Percentiles rank a stretch among this genome's conserved stretches.
These are phyloP conservation scores for Helminthosporium solani DNA, from an alignment of 2,329 filamentous ascomycete genomes.

Conservation along the genomic window DNA sequence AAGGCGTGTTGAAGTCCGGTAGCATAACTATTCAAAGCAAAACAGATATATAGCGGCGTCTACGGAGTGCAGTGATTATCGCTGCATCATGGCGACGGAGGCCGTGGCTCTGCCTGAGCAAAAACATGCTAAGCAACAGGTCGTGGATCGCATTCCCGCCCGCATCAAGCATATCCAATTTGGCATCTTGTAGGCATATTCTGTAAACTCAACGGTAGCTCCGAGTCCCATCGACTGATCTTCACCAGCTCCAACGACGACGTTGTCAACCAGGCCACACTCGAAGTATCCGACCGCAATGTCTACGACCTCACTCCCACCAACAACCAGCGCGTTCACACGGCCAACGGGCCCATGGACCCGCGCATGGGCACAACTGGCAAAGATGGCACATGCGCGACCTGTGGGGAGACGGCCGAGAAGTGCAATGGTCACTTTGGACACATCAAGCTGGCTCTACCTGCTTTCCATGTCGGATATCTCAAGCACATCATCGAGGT, in stretches of 20 bases:
- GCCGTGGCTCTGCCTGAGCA: constrained; percentile 21
- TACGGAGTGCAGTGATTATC: neutral
- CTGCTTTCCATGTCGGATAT: constrained; percentile 94
- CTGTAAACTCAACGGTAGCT: neutral
- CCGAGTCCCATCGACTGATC: constrained; percentile 16
- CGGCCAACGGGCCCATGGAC: constrained; percentile 83
- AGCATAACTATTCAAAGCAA: no score
- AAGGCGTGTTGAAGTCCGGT: neutral
- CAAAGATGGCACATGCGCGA: constrained; percentile 76
- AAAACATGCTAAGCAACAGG: constrained; percentile 72
- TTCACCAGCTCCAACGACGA: constrained; percentile 76
- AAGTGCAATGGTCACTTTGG: constrained; percentile 95
- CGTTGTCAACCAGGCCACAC: constrained; percentile 90
- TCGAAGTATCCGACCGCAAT: constrained; percentile 91
- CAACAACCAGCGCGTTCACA: constrained; percentile 64
- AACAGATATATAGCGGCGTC: neutral
- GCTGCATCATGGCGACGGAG: constrained; percentile 10
- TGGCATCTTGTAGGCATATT: constrained; percentile 69
- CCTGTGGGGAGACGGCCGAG: constrained; percentile 77
- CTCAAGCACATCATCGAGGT: constrained; percentile 90
- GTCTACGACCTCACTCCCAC: constrained; percentile 83
- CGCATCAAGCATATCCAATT: constrained; percentile 93
- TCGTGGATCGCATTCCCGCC: constrained; percentile 84
- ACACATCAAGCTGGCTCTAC: constrained; percentile 84
- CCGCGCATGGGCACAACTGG: constrained; percentile 83